phyloP scores from a whole-genome alignment of 805 yeast genomes.

The Candida insectalens region DNA sequence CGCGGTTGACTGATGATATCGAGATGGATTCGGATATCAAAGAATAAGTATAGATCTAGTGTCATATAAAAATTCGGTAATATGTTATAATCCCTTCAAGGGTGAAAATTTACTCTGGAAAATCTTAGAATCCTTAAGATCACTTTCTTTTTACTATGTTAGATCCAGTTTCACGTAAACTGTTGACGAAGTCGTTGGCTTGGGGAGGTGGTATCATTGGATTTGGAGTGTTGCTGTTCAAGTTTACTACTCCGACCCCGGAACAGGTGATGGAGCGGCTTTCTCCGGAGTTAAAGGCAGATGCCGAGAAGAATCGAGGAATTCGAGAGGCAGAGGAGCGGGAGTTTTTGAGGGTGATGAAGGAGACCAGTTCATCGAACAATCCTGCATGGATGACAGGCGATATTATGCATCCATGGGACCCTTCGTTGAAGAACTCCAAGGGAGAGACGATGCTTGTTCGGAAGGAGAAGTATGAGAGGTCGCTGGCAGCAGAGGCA shows the following conservation, averaged over 20 bases:
- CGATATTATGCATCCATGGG: slow-evolving; percentile 60
- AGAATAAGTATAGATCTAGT: too few species aligned
- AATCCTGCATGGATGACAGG: slow-evolving; percentile 85
- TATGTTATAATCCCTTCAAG: too few species aligned
- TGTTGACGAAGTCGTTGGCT: slow-evolving; percentile 13
- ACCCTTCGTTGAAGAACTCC: slow-evolving; percentile 25
- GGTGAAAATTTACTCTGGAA: too few species aligned
- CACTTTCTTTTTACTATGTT: not conserved
- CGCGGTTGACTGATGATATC: not conserved
- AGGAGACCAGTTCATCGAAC: slow-evolving; percentile 51
- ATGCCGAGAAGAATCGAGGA: slow-evolving; percentile 56
- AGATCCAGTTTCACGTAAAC: slow-evolving; percentile 1
- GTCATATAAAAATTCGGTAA: not conserved
- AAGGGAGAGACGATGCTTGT: slow-evolving; percentile 29
- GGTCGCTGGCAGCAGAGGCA: slow-evolving; percentile 32
- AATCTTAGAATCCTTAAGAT: not conserved
- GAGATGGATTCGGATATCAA: not conserved
- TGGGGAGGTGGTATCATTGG: slow-evolving; percentile 63
- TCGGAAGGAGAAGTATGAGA: slow-evolving; percentile 35
- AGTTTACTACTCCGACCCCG: slow-evolving; percentile 76
- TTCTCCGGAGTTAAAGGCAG: slow-evolving; percentile 76
- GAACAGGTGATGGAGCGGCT: slow-evolving; percentile 64
- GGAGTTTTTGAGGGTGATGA: slow-evolving; percentile 58
- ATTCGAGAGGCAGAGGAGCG: slow-evolving; percentile 61
- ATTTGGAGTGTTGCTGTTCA: slow-evolving; percentile 60